Evolutionary conservation across 2,329 filamentous ascomycete genomes (phyloP).

Genomic region (Atkinsonella hypoxylon): DNA sequence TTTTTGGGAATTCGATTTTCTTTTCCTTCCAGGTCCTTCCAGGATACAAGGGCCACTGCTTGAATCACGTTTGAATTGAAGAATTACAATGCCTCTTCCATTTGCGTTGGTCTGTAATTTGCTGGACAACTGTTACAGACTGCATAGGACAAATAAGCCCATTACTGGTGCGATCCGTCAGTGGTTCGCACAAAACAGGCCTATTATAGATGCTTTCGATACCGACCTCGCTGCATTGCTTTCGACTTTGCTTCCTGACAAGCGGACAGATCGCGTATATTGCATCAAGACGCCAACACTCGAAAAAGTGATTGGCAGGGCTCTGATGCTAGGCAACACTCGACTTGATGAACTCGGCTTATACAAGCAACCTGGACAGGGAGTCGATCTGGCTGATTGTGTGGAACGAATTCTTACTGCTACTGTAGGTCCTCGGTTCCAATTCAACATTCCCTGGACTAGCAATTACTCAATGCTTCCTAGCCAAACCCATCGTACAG

Average conservation of each 20-base stretch:
- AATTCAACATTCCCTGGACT: neutral
- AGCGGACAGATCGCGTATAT: constrained; percentile 67
- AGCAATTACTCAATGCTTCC: neutral
- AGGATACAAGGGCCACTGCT: no score
- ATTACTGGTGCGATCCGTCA: constrained; percentile 30
- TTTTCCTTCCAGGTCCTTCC: neutral
- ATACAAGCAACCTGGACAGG: constrained; percentile 46
- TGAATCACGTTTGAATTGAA: no score
- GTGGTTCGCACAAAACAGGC: constrained; percentile 61
- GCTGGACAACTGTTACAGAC: constrained; percentile 51
- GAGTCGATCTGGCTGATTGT: constrained; percentile 59
- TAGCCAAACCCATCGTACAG: constrained; percentile 31
- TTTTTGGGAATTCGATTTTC: neutral
- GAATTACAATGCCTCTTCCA: constrained; percentile 44
- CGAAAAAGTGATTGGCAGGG: constrained; percentile 53
- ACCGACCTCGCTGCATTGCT: constrained; percentile 53
- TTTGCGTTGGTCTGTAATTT: constrained; percentile 66
- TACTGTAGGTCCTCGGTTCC: constrained; percentile 34
- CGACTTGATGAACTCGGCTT: constrained; percentile 48
- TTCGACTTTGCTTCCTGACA: constrained; percentile 65
- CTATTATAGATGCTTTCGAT: constrained; percentile 41
- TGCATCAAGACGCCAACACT: constrained; percentile 50
- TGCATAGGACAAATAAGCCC: constrained; percentile 21
- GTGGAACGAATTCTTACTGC: constrained; percentile 51
- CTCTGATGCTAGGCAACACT: constrained; percentile 51